Conservation (phyloP, 768 basidiomycete genomes). For the Lentinula edodes region DNA sequence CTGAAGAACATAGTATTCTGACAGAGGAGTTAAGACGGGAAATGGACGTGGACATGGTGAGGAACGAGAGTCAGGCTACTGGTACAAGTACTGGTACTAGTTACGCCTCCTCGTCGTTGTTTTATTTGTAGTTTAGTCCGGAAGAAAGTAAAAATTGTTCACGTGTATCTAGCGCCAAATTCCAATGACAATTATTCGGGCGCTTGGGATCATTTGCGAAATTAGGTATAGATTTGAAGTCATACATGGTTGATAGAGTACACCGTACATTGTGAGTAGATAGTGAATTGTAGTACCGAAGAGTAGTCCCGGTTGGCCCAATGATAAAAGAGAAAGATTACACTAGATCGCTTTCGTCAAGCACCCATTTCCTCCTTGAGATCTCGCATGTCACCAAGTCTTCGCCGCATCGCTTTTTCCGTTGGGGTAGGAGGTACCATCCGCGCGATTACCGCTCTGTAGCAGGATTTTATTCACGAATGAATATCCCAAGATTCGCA, state of each 20-base stretch:
- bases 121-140: not conserved
- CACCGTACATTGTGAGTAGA: not conserved
- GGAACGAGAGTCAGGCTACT: not conserved
- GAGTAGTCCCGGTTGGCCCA: not conserved
- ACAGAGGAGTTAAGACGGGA: constrained; percentile 2
- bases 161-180: not conserved
- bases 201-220: too few species aligned
- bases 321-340: not conserved
- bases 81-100: not conserved
- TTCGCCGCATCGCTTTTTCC: constrained; percentile 83
- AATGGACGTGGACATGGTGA: not conserved
- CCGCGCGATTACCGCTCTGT: constrained; percentile 70
- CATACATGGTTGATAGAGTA: not conserved
- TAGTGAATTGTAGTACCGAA: not conserved
- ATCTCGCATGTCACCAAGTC: constrained; percentile 74
- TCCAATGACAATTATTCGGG: too few species aligned
- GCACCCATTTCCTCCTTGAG: constrained; percentile 44
- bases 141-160: not conserved
- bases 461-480: constrained; percentile 19
- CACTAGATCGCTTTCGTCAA: not conserved
- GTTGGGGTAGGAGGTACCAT: constrained; percentile 86
- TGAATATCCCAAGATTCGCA: not conserved
- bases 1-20: not conserved
- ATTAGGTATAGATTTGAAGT: too few species aligned
- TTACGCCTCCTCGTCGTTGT: not conserved